Evolutionary conservation across 768 basidiomycete species (phyloP), one percentile per base, ranked within the genome.

Genomic region (Boletus fagicola): DNA sequence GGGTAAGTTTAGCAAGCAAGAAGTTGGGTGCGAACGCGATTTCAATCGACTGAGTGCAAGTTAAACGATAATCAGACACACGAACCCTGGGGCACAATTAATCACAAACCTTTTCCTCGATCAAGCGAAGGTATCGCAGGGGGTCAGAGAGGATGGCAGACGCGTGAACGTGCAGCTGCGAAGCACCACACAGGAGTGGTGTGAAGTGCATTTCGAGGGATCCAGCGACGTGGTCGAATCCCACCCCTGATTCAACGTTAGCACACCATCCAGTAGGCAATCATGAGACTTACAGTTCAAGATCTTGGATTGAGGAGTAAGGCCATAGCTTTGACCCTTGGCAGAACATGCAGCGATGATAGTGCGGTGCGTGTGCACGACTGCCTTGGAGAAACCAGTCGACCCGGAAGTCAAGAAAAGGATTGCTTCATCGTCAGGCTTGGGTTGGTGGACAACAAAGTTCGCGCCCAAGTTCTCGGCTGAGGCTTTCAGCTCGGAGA

Each of bases 171-270:
- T 65, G 61, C 24, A 69, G 44, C 31, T 66, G 67, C 10, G 64
- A 65, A 36, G 65, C 61, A 7, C 74, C 75, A 28, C 66, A 73
- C 11, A 72, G 56, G 30, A 71, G 58, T n/a, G 77, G 72, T 0
- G 76, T 69, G 2, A 79, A 57, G 50, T 78, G 77, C 58, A 78
- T 68, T 49, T 79, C 78, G 2, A 77, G 66, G 0, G 77, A 71
- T 38, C 74, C 76, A 2, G 78, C 78, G 28, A 79, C 76, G 51
- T 79, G 78, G 48, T 79, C 78, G 45, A 79, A 77, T 18, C 75
- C 75, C 9, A 79, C 77, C 78, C 71, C 70, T 72, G 58, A 12
- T 33, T 36, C 3, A 6, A 35, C 15, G 26, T 63, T n/a, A 69
- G 54, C 16, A 54, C 8, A 28, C 1, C 3, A n/a, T 28, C n/a